phyloP scores from a whole-genome alignment of 768 basidiomycete species.

The Kwoniella mangroviensis region DNA sequence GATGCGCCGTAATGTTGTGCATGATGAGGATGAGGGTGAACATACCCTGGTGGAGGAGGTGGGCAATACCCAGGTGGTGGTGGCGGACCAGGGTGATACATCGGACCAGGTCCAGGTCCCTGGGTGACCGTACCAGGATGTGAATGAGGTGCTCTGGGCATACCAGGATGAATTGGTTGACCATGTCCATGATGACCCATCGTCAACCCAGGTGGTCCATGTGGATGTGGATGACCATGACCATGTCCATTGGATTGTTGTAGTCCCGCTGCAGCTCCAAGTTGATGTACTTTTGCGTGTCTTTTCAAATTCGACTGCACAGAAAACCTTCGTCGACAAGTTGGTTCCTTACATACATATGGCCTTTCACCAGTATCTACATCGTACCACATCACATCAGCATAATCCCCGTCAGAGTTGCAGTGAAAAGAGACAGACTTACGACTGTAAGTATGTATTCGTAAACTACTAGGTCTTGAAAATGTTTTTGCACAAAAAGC shows the following conservation, averaged over 20 bases:
- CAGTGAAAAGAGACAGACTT: too few species aligned
- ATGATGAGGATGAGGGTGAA: conserved; percentile 10
- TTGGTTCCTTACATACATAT: conserved; percentile 50
- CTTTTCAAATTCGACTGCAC: conserved; percentile 56
- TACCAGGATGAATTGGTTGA: conserved; percentile 17
- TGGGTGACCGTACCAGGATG: neutral
- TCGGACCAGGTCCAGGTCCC: neutral
- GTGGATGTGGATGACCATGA: conserved; percentile 5
- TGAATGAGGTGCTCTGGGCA: conserved; percentile 11
- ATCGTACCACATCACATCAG: neutral
- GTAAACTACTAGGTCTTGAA: conserved; percentile 51
- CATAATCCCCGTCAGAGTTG: too few species aligned
- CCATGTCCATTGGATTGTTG: conserved; percentile 8
- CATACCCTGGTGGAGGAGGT: neutral
- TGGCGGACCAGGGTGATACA: conserved; percentile 1
- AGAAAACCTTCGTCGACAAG: conserved; percentile 51
- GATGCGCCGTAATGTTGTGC: neutral
- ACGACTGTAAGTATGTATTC: conserved; percentile 57
- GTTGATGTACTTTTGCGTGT: conserved; percentile 54
- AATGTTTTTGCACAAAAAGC: conserved; percentile 53
- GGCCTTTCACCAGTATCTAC: conserved; percentile 47
- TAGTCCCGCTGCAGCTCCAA: conserved; percentile 8
- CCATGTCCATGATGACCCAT: conserved; percentile 1
- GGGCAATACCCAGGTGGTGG: neutral
- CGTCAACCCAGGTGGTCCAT: conserved; percentile 3